phyloP scores from a whole-genome alignment of 768 basidiomycete species.

The Agrocybe praecox region DNA sequence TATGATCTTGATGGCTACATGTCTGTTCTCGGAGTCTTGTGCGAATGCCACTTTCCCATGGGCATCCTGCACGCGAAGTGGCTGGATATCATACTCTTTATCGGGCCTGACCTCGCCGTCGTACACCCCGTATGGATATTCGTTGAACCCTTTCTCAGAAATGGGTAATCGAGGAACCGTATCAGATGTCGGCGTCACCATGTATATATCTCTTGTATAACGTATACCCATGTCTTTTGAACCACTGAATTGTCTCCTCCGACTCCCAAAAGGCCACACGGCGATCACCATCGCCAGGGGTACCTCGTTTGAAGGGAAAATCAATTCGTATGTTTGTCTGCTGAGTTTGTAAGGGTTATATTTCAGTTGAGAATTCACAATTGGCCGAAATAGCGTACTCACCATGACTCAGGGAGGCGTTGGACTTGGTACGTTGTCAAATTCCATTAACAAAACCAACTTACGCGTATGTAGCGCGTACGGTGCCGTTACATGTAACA shows the following conservation, averaged over 20 bases:
- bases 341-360: no score
- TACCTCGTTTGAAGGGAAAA: not conserved
- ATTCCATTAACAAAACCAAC: no score
- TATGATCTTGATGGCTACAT: slow-evolving; percentile 29
- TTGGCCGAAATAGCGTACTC: no score
- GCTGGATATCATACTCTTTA: no score
- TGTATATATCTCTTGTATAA: not conserved
- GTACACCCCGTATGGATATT: slow-evolving; percentile 9
- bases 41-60: slow-evolving; percentile 16
- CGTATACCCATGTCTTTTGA: slow-evolving; percentile 7
- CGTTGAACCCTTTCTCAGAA: not conserved
- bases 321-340: not conserved
- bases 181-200: no score
- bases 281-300: not conserved
- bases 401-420: no score
- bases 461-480: no score
- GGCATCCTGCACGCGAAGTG: not conserved
- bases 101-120: slow-evolving; percentile 1
- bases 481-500: no score
- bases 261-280: not conserved
- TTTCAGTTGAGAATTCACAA: no score
- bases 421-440: no score
- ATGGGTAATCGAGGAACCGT: not conserved
- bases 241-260: not conserved
- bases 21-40: slow-evolving; percentile 17